phyloP scores from a whole-genome alignment of 2,329 filamentous ascomycete species.

The Didymella lethalis region DNA sequence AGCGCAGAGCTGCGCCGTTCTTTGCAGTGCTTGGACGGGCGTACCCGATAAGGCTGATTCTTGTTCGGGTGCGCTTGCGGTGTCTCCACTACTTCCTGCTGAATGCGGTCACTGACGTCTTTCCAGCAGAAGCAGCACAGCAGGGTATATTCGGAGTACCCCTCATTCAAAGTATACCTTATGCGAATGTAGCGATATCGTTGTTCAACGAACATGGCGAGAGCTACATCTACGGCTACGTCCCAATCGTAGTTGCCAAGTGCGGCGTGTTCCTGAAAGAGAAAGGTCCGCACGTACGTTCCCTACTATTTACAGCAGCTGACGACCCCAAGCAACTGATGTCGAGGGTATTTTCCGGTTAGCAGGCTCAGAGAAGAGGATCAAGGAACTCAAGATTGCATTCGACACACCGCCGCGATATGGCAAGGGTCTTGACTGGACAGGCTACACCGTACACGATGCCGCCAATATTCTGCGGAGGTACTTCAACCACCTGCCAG shows the following conservation, averaged over 20 bases:
- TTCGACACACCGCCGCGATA: constrained; percentile 91
- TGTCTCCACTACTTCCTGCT: constrained; percentile 25
- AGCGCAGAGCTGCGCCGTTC: constrained; percentile 9
- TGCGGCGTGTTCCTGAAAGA: constrained; percentile 98
- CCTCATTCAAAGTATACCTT: constrained; percentile 91
- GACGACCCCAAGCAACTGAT: constrained; percentile 73
- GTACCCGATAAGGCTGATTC: constrained; percentile 30
- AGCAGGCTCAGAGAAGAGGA: constrained; percentile 95
- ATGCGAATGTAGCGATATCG: constrained; percentile 97
- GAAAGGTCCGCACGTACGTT: constrained; percentile 71
- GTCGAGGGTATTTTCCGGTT: constrained; percentile 97
- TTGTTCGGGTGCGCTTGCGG: constrained; percentile 25
- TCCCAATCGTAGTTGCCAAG: constrained; percentile 97
- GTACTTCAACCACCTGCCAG: constrained; percentile 94
- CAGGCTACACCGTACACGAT: constrained; percentile 97
- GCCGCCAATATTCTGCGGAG: constrained; percentile 94
- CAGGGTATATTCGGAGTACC: constrained; percentile 94
- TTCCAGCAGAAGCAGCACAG: constrained; percentile 52
- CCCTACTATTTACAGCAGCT: constrained; percentile 26
- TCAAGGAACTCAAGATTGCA: constrained; percentile 90
- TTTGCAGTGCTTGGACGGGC: constrained; percentile 13
- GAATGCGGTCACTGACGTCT: constrained; percentile 34
- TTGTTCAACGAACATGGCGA: constrained; percentile 90
- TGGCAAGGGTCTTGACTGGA: constrained; percentile 96
- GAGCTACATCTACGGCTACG: constrained; percentile 98